These are phyloP conservation scores for Nigrospora sphaerica DNA, from an alignment of 2,329 filamentous ascomycete species.

Conservation along the genomic window DNA sequence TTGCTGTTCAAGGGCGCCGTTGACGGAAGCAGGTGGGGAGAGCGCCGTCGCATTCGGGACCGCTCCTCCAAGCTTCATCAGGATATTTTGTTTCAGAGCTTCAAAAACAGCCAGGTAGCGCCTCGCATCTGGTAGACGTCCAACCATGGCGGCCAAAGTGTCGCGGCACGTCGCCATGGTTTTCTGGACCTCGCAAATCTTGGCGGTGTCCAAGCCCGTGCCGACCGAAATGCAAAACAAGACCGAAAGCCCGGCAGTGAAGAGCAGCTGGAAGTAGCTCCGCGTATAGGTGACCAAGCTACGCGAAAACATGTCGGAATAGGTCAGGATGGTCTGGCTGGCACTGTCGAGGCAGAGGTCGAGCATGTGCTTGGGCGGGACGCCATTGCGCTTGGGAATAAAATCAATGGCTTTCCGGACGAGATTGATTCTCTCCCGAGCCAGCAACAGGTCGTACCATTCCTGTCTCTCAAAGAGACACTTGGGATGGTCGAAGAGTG, in stretches of 20 bases:
- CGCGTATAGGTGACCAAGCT: slow-evolving; percentile 32
- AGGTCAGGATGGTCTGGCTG: slow-evolving; percentile 27
- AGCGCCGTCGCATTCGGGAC: slow-evolving; percentile 3
- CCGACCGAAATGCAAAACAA: slow-evolving; percentile 19
- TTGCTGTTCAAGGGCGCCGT: background rate
- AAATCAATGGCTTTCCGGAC: slow-evolving; percentile 32
- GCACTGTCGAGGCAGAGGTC: slow-evolving; percentile 26
- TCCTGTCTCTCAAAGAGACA: slow-evolving; percentile 34
- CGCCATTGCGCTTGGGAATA: slow-evolving; percentile 23
- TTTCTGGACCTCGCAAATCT: slow-evolving; percentile 1
- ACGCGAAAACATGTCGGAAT: slow-evolving; percentile 25
- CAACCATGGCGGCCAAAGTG: slow-evolving; percentile 16
- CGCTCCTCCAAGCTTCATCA: background rate
- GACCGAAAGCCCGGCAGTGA: slow-evolving; percentile 33
- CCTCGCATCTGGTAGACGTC: slow-evolving; percentile 16
- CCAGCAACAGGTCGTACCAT: slow-evolving; percentile 35
- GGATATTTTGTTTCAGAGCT: slow-evolving; percentile 15
- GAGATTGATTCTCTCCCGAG: slow-evolving; percentile 31
- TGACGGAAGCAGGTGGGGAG: background rate
- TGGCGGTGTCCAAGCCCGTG: background rate
- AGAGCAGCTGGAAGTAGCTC: slow-evolving; percentile 41
- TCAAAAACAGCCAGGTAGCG: slow-evolving; percentile 19
- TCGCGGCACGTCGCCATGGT: slow-evolving; percentile 11
- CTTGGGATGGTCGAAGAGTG: slow-evolving; percentile 21
- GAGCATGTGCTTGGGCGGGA: slow-evolving; percentile 23